Conservation (phyloP, 2,329 filamentous ascomycete species). For the Hypomyces rosellus region DNA sequence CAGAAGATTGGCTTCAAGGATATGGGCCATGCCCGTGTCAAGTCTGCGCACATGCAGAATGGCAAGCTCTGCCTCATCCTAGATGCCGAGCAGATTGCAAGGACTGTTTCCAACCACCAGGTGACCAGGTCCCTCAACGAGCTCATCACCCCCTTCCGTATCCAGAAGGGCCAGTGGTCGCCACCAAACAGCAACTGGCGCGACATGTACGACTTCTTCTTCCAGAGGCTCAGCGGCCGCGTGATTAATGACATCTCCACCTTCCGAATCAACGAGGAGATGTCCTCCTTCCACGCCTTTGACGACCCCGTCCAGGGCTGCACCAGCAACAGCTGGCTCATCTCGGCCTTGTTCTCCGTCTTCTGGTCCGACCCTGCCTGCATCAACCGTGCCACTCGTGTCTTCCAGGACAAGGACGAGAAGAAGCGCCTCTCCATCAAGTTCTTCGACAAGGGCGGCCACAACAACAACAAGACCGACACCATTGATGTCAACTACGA, state of each 20-base stretch:
- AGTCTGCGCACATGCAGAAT: constrained; percentile 37
- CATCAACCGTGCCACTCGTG: constrained; percentile 32
- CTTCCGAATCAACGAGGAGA: constrained; percentile 20
- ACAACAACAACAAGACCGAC: constrained; percentile 32
- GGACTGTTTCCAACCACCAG: constrained; percentile 32
- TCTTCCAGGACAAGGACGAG: constrained; percentile 19
- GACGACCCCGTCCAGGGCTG: constrained; percentile 39
- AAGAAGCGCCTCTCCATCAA: constrained; percentile 27
- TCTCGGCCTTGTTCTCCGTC: constrained; percentile 39
- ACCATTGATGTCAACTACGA: constrained; percentile 37
- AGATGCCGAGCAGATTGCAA: constrained; percentile 27
- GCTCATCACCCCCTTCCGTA: constrained; percentile 32
- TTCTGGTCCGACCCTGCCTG: constrained; percentile 36
- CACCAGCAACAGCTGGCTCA: constrained; percentile 35
- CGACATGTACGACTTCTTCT: constrained; percentile 32
- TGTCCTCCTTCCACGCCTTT: constrained; percentile 23
- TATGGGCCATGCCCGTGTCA: constrained; percentile 29
- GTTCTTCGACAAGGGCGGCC: constrained; percentile 40
- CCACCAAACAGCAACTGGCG: constrained; percentile 36
- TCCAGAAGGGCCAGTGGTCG: constrained; percentile 26
- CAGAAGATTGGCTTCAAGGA: constrained; percentile 34
- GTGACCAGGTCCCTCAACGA: constrained; percentile 37
- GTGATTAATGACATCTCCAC: constrained; percentile 27
- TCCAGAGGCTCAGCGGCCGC: constrained; percentile 25
- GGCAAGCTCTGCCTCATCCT: constrained; percentile 38